A percentile compares a stretch with the other conserved stretches of the same genome.
These are phyloP conservation scores for Nicotiana rustica DNA, from an alignment of 305 asterid species.

Conservation along the genomic window DNA sequence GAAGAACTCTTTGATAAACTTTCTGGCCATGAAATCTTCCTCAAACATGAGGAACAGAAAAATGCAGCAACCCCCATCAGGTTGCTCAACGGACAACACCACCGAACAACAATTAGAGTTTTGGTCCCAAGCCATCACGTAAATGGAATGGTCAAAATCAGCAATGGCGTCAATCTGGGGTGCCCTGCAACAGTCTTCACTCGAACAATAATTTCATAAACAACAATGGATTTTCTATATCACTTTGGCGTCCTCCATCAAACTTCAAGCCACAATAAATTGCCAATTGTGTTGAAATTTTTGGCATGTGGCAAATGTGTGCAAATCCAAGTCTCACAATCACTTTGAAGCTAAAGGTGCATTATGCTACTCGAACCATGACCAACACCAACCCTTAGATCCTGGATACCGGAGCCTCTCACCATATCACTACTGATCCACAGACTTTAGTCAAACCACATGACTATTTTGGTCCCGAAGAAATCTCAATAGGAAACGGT, in stretches of 20 bases:
- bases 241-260: neutral
- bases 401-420: too few species aligned
- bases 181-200: neutral
- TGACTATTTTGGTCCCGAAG: too few species aligned
- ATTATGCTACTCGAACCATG: too few species aligned
- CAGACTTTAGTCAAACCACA: too few species aligned
- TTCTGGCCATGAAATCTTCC: neutral
- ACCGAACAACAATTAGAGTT: neutral
- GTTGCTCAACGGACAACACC: neutral
- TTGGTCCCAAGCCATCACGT: neutral
- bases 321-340: too few species aligned
- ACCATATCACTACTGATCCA: too few species aligned
- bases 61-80: neutral
- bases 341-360: too few species aligned
- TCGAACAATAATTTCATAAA: neutral
- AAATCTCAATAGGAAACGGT: too few species aligned
- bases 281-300: neutral
- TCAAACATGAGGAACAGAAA: neutral
- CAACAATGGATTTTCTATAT: neutral
- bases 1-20: conserved; percentile 13
- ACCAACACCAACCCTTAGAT: too few species aligned
- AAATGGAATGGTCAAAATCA: neutral
- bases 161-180: neutral
- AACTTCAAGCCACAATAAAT: neutral
- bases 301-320: too few species aligned